Evolutionary conservation across 345 rosid species (phyloP).

Genomic region (Citrus unshiu): DNA sequence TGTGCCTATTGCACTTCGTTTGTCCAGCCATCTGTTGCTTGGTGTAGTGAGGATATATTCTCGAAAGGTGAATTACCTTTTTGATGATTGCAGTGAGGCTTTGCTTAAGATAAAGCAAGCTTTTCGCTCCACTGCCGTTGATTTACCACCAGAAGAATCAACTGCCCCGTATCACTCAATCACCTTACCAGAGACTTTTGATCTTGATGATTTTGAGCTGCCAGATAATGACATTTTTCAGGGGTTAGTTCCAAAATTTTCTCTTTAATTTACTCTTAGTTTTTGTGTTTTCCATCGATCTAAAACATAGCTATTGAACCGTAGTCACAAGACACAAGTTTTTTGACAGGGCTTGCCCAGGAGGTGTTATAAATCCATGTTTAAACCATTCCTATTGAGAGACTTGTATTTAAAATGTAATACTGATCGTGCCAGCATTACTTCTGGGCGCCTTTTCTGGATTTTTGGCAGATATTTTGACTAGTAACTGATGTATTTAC

Average conservation of each 20-base stretch:
- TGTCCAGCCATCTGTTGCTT: conserved; percentile 97
- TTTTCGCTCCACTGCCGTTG: conserved; percentile 96
- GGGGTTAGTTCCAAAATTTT: conserved; percentile 58
- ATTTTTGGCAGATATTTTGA: not conserved
- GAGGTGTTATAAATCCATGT: not conserved
- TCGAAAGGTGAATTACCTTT: conserved; percentile 96
- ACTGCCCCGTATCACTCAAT: conserved; percentile 98
- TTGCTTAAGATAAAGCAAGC: conserved; percentile 98
- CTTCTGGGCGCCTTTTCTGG: conserved; percentile 1
- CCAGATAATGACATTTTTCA: conserved; percentile 92
- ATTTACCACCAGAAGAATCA: conserved; percentile 97
- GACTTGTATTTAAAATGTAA: not conserved
- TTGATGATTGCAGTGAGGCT: conserved; percentile 99
- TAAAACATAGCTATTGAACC: not conserved
- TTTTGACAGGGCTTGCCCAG: not conserved
- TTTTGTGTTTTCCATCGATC: not conserved
- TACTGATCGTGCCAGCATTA: not conserved
- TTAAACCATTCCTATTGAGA: not conserved
- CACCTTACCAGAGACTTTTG: conserved; percentile 99
- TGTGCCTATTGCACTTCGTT: conserved; percentile 87
- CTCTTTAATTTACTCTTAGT: not conserved
- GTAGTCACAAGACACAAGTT: not conserved
- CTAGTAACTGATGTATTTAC: not conserved
- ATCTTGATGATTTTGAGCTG: conserved; percentile 99
- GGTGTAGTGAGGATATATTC: conserved; percentile 99